Conservation (phyloP, 2,329 filamentous ascomycete genomes). For the Paramyrothecium sp. region DNA sequence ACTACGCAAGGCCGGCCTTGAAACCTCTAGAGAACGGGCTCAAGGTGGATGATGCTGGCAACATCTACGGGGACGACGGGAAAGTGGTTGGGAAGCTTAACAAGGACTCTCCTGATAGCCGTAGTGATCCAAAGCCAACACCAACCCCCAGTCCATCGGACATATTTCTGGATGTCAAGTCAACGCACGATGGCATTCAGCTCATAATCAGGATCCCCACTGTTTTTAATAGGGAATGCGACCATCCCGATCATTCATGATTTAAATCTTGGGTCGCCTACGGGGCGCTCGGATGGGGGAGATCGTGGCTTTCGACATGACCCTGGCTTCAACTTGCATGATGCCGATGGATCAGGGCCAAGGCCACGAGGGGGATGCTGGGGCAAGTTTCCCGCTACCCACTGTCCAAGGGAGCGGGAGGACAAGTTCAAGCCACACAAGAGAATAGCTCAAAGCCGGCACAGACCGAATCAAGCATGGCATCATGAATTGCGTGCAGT, state of each 20-base stretch:
- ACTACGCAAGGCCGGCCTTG: conserved; percentile 49
- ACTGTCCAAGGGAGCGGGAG: neutral
- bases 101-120: conserved; percentile 26
- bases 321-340: neutral
- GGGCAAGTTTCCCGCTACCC: too few relatives aligned
- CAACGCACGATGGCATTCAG: conserved; percentile 56
- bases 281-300: neutral
- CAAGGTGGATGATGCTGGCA: conserved; percentile 55
- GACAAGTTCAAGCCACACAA: neutral
- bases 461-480: neutral
- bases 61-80: conserved; percentile 56
- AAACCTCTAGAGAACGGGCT: conserved; percentile 51
- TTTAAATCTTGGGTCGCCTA: neutral
- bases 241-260: neutral
- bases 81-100: conserved; percentile 62
- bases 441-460: neutral
- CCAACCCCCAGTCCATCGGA: conserved; percentile 46
- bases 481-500: neutral
- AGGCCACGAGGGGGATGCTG: too few relatives aligned
- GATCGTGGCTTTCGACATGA: too few relatives aligned
- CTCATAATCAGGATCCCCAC: conserved; percentile 57
- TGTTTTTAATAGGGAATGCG: conserved; percentile 41
- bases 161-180: conserved; percentile 56
- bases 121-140: conserved; percentile 25
- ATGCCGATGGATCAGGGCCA: too few relatives aligned